Evolutionary conservation across 345 rosid species (phyloP).

Genomic region (Ailanthus altissimus): DNA sequence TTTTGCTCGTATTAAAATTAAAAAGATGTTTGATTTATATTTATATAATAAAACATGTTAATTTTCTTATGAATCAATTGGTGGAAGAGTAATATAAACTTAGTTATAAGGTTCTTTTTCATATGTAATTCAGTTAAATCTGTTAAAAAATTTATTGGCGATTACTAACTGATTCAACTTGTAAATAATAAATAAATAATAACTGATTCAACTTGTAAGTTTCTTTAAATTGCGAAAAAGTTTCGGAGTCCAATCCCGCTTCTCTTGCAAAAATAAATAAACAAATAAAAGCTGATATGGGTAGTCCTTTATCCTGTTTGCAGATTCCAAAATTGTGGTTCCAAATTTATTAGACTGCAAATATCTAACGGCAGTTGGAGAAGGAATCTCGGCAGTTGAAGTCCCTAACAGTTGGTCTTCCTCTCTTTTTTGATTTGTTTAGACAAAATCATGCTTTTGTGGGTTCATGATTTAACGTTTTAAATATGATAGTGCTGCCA

Average conservation of each 20-base stretch:
- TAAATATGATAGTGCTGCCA: background rate
- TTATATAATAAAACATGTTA: too few relatives aligned
- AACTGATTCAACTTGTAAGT: background rate
- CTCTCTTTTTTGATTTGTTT: background rate
- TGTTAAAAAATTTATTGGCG: background rate
- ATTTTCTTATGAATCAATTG: too few relatives aligned
- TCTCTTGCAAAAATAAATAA: too few relatives aligned
- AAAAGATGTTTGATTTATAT: too few relatives aligned
- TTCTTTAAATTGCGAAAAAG: background rate
- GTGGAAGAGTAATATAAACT: too few relatives aligned
- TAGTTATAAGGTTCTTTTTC: background rate
- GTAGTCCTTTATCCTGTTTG: background rate
- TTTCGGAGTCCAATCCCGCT: background rate
- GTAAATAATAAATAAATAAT: too few relatives aligned
- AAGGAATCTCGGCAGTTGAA: background rate
- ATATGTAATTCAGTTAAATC: background rate
- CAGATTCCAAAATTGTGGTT: constrained; percentile 10
- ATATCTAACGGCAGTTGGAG: background rate
- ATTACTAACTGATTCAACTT: background rate
- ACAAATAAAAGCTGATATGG: background rate
- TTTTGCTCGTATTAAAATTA: too few relatives aligned
- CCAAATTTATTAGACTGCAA: background rate
- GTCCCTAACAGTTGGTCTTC: background rate
- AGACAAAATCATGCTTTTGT: background rate
- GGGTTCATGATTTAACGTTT: background rate